Evolutionary conservation across 371 early-diverging fungal genomes (phyloP).

Genomic region (Cokeromyces recurvatus): DNA sequence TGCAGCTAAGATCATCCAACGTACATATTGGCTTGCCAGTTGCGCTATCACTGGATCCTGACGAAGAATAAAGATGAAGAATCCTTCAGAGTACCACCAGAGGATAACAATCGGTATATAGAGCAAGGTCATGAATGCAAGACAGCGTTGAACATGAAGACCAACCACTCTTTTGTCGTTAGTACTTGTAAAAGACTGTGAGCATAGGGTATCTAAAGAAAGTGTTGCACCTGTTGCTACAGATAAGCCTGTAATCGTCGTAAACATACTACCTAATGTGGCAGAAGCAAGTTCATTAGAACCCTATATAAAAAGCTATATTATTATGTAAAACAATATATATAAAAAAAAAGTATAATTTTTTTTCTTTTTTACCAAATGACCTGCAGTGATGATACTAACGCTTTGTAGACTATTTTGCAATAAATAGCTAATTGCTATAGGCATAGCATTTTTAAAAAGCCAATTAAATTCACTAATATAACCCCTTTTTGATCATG

Average conservation of each 20-base stretch:
- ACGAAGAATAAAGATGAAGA: slow-evolving; percentile 38
- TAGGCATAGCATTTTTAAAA: slow-evolving; percentile 46
- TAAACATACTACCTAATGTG: slow-evolving; percentile 74
- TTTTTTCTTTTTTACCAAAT: slow-evolving; percentile 30
- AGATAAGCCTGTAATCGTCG: slow-evolving; percentile 80
- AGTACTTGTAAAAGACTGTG: slow-evolving; percentile 74
- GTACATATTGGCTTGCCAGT: slow-evolving; percentile 46
- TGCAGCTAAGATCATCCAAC: slow-evolving; percentile 61
- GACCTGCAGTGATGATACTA: slow-evolving; percentile 54
- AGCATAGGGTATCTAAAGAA: slow-evolving; percentile 86
- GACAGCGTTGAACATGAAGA: slow-evolving; percentile 75
- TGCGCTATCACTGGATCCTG: slow-evolving; percentile 32
- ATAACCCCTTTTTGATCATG: slow-evolving; percentile 10
- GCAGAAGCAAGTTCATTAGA: slow-evolving; percentile 74
- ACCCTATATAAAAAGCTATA: slow-evolving; percentile 20
- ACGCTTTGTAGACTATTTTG: slow-evolving; percentile 60
- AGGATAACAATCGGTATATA: slow-evolving; percentile 61
- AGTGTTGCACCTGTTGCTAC: slow-evolving; percentile 73
- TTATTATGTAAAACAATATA: slow-evolving; percentile 7
- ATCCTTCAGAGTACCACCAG: slow-evolving; percentile 64
- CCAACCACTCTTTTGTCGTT: slow-evolving; percentile 67
- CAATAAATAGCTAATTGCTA: slow-evolving; percentile 53
- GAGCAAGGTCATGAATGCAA: slow-evolving; percentile 61
- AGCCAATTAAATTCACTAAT: slow-evolving; percentile 35
- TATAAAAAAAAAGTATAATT: slow-evolving; percentile 3